A percentile compares a stretch with the other conserved stretches of the same genome.
Evolutionary conservation across 139 green algal species (phyloP).

Genomic region (Zygnema cylindricum): DNA sequence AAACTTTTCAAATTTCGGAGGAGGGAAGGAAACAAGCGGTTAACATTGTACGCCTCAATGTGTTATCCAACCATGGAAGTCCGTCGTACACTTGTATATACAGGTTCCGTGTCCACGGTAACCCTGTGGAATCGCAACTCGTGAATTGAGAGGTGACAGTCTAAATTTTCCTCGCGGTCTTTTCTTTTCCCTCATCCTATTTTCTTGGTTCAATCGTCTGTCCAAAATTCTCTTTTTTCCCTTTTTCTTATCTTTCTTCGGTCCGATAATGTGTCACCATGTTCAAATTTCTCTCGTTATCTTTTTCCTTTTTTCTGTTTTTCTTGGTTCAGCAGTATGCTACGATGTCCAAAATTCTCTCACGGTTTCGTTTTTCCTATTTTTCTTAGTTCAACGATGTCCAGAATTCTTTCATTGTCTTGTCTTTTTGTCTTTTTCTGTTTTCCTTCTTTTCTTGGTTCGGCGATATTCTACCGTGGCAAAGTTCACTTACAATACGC

Average conservation of each 20-base stretch:
- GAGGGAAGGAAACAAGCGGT: slow-evolving; percentile 6
- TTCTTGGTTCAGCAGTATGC: background rate
- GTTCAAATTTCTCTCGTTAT: background rate
- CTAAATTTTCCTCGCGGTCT: background rate
- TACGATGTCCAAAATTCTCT: background rate
- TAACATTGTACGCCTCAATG: slow-evolving; percentile 12
- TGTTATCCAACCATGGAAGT: slow-evolving; percentile 48
- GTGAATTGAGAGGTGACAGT: no score
- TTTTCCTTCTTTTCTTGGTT: background rate
- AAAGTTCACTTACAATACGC: background rate
- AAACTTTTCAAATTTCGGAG: background rate
- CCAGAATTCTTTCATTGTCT: no score
- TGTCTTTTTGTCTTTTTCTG: no score
- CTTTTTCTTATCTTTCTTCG: background rate
- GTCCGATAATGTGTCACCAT: background rate
- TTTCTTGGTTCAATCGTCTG: background rate
- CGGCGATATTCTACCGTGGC: background rate
- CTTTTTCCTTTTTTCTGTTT: background rate
- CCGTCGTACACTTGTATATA: slow-evolving; percentile 48
- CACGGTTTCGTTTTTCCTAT: background rate
- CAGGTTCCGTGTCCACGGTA: slow-evolving; percentile 35
- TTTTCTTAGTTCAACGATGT: no score
- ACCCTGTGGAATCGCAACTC: background rate
- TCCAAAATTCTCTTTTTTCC: background rate
- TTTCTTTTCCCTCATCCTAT: background rate